phyloP scores from a whole-genome alignment of 495 filamentous ascomycete species.

The Lasiosphaeria hispida region DNA sequence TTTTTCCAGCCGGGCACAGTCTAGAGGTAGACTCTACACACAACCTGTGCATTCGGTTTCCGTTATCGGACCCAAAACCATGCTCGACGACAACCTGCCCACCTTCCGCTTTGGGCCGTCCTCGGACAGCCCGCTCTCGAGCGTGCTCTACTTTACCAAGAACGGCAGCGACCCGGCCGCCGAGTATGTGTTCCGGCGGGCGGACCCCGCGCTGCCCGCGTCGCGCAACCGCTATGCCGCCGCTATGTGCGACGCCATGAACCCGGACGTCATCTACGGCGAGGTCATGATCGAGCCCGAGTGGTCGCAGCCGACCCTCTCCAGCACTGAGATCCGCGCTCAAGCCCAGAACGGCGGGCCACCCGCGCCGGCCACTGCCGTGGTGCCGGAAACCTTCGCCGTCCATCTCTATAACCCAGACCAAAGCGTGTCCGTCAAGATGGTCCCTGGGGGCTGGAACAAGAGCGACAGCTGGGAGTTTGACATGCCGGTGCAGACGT shows the following conservation, averaged over 20 bases:
- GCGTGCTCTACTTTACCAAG: conserved; percentile 69
- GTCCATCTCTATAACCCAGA: conserved; percentile 95
- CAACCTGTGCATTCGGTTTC: background rate
- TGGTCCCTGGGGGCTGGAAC: conserved; percentile 73
- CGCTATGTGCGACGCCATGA: conserved; percentile 79
- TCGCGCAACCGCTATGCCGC: conserved; percentile 82
- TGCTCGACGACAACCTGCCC: conserved; percentile 95
- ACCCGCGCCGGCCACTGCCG: conserved; percentile 68
- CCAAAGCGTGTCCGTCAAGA: conserved; percentile 69
- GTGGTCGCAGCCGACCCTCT: conserved; percentile 78
- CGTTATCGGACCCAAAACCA: conserved; percentile 31
- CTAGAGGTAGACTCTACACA: too few species aligned
- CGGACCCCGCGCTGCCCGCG: conserved; percentile 64
- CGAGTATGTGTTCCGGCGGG: conserved; percentile 73
- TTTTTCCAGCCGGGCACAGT: background rate
- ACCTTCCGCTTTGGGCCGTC: conserved; percentile 47
- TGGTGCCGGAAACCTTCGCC: conserved; percentile 73
- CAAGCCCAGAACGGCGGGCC: conserved; percentile 58
- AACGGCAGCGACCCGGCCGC: conserved; percentile 76
- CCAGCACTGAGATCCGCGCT: conserved; percentile 72
- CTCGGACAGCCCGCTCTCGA: conserved; percentile 46
- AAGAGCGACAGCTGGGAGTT: conserved; percentile 83
- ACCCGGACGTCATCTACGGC: conserved; percentile 76
- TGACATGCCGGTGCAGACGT: conserved; percentile 83
- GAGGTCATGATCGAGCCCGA: conserved; percentile 82